Conservation (phyloP, 257 asterid species). For the Nicotiana attenuata region DNA sequence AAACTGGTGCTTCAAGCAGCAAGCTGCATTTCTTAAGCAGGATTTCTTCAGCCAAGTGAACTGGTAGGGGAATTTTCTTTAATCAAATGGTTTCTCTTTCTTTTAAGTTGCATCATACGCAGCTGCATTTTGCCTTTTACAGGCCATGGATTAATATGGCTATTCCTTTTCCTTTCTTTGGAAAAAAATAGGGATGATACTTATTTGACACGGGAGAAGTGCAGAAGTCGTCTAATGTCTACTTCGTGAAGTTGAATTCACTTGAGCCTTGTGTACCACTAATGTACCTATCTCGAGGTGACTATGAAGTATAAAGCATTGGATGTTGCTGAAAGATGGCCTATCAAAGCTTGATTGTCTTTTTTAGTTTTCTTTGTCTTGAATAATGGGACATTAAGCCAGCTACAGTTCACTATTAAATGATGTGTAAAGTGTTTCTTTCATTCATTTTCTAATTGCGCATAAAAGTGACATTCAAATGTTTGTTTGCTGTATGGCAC, state of each 20-base stretch:
- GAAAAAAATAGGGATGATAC: not conserved
- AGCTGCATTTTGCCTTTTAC: not conserved
- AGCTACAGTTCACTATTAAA: not conserved
- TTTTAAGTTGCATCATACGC: not conserved
- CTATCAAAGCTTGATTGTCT: not conserved
- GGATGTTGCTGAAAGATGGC: slow-evolving; percentile 13
- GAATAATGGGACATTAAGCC: not conserved
- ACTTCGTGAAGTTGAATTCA: slow-evolving; percentile 14
- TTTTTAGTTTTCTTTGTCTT: not conserved
- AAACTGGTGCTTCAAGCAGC: slow-evolving; percentile 25
- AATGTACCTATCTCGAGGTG: slow-evolving; percentile 13
- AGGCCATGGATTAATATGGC: not conserved
- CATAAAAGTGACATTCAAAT: not conserved
- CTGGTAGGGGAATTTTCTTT: slow-evolving; percentile 13
- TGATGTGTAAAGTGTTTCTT: slow-evolving; percentile 8
- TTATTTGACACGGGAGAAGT: not conserved
- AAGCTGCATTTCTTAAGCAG: slow-evolving; percentile 17
- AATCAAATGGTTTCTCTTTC: not conserved
- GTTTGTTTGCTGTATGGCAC: not conserved
- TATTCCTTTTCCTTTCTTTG: not conserved
- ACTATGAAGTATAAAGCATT: slow-evolving; percentile 12
- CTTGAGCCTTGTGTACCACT: slow-evolving; percentile 17
- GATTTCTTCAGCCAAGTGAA: slow-evolving; percentile 22
- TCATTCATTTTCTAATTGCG: not conserved
- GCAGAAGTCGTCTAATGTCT: not conserved